Conservation (phyloP, 345 rosid species). For the Salix purpurea region DNA sequence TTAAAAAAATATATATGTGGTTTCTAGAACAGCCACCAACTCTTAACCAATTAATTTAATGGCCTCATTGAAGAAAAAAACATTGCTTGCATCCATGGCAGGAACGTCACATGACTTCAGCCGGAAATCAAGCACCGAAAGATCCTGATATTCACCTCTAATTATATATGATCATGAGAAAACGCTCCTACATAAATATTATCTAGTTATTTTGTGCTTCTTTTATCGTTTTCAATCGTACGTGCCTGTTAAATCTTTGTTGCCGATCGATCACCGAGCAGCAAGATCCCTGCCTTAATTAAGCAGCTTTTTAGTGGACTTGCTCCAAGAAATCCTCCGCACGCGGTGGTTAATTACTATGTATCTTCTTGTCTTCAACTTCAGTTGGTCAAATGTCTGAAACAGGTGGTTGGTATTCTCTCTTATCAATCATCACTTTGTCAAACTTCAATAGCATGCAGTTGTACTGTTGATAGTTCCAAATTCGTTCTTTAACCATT, state of each 20-base stretch:
- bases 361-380: neutral
- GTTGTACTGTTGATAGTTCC: too few species aligned
- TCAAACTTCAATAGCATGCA: too few species aligned
- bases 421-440: too few species aligned
- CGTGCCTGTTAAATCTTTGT: conserved; percentile 16
- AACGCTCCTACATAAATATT: too few species aligned
- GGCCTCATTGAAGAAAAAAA: too few species aligned
- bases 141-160: too few species aligned
- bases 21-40: too few species aligned
- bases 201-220: neutral
- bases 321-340: neutral
- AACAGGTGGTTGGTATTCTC: neutral
- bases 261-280: conserved; percentile 4
- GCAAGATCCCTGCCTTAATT: neutral
- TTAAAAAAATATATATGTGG: too few species aligned
- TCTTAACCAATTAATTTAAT: too few species aligned
- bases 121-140: neutral
- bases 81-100: neutral
- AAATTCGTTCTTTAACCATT: too few species aligned
- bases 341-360: too few species aligned
- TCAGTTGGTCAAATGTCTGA: neutral
- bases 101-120: neutral
- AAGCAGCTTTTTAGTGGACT: neutral
- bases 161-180: too few species aligned
- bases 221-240: neutral